Evolutionary conservation across 192 early-diverging fungal genomes (phyloP).

Genomic region (Dimargaris cristalligena): DNA sequence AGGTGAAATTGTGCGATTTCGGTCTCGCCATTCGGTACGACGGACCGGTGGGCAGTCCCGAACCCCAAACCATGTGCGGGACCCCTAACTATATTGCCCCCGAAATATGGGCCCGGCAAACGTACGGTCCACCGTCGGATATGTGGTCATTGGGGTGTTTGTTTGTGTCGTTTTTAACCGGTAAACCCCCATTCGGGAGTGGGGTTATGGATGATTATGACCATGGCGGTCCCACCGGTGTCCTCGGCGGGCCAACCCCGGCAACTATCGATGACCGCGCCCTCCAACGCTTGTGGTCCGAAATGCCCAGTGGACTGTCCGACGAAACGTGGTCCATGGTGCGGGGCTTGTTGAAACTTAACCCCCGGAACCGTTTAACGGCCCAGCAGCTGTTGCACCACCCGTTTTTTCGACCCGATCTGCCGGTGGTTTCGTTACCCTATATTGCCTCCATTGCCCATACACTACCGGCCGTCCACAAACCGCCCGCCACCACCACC

Average conservation of each 20-base stretch:
- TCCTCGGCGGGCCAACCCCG: too few species aligned
- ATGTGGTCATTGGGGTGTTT: slow-evolving; percentile 67
- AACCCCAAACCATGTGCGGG: slow-evolving; percentile 61
- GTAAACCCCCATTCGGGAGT: slow-evolving; percentile 50
- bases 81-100: slow-evolving; percentile 68
- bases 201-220: neutral
- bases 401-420: slow-evolving; percentile 29
- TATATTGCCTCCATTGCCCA: neutral
- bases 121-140: slow-evolving; percentile 54
- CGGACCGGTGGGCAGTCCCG: slow-evolving; percentile 23
- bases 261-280: neutral
- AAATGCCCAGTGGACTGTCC: slow-evolving; percentile 35
- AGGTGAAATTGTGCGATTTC: slow-evolving; percentile 61
- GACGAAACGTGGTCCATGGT: slow-evolving; percentile 35
- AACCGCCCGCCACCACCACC: neutral
- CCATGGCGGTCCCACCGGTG: too few species aligned
- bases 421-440: slow-evolving; percentile 11
- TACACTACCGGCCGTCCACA: slow-evolving; percentile 13
- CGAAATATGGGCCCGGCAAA: slow-evolving; percentile 49
- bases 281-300: slow-evolving; percentile 1
- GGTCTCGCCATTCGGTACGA: slow-evolving; percentile 42
- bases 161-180: slow-evolving; percentile 53
- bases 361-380: slow-evolving; percentile 33
- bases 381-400: slow-evolving; percentile 31
- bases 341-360: slow-evolving; percentile 33